Percentiles rank a stretch among this genome's conserved stretches.
phyloP scores from a whole-genome alignment of 257 asterid species.

The Ajuga chamaepitys region DNA sequence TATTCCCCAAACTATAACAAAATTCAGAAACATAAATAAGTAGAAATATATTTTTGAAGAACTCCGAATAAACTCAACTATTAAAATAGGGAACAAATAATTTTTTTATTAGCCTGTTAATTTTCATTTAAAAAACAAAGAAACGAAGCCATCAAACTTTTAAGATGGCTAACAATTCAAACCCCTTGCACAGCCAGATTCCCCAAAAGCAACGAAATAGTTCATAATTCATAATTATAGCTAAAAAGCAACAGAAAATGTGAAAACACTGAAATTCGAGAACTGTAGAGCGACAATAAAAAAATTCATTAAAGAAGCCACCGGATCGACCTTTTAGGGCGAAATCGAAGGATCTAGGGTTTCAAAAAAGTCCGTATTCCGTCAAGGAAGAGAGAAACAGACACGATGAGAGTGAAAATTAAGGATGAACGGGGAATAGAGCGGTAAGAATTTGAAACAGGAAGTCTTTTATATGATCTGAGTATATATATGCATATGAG shows the following conservation, averaged over 20 bases:
- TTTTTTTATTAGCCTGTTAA: not conserved
- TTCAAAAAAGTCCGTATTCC: not conserved
- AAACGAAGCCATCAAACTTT: not conserved
- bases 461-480: constrained; percentile 31
- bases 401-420: not conserved
- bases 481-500: constrained; percentile 14
- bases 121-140: not conserved
- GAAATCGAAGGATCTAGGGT: constrained; percentile 34
- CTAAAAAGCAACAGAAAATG: not conserved
- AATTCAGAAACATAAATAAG: not conserved
- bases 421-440: not conserved
- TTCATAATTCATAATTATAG: not conserved
- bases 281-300: not conserved
- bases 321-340: constrained; percentile 23
- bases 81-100: not conserved
- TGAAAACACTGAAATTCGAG: not conserved
- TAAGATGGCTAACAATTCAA: not conserved
- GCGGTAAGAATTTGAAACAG: constrained; percentile 42
- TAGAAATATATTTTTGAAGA: not conserved
- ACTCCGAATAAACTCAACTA: constrained; percentile 1
- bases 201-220: not conserved
- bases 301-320: not conserved
- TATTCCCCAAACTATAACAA: not conserved
- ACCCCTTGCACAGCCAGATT: not conserved
- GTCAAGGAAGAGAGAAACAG: not conserved